phyloP scores from a whole-genome alignment of 2,329 filamentous ascomycete species.

The Aureobasidium lini region DNA sequence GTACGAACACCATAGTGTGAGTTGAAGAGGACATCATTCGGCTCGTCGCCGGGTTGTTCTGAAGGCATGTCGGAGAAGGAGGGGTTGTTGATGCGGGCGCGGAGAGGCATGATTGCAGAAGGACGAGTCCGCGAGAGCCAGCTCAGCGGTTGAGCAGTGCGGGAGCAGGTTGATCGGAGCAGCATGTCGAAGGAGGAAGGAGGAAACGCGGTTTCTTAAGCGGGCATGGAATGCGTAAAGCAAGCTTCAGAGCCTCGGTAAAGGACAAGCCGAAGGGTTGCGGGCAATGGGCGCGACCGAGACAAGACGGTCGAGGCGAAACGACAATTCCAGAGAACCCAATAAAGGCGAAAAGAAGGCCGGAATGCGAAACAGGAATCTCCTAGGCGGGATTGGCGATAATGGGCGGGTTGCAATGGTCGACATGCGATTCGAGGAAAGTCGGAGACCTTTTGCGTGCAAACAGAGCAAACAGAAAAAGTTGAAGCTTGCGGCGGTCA shows the following conservation, averaged over 20 bases:
- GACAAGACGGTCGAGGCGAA: not conserved
- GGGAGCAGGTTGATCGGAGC: constrained; percentile 34
- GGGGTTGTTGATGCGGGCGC: constrained; percentile 45
- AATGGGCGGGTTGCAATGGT: not conserved
- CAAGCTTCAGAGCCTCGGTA: constrained; percentile 14
- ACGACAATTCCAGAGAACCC: not conserved
- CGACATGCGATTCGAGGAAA: constrained; percentile 1
- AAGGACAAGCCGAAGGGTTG: constrained; percentile 1
- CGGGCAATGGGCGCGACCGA: not conserved
- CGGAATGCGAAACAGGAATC: not conserved
- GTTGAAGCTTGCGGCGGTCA: not conserved
- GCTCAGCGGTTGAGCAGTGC: constrained; percentile 33
- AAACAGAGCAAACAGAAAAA: constrained; percentile 15
- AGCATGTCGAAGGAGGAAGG: constrained; percentile 34
- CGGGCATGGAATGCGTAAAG: constrained; percentile 9
- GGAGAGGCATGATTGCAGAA: constrained; percentile 61
- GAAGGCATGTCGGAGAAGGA: constrained; percentile 22
- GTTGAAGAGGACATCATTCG: constrained; percentile 88
- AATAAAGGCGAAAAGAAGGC: not conserved
- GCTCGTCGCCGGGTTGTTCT: constrained; percentile 57
- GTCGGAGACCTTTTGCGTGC: not conserved
- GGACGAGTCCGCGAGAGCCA: constrained; percentile 13
- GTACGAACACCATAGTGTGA: constrained; percentile 82
- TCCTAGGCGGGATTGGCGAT: not conserved
- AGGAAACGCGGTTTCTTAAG: not conserved